A percentile compares a stretch with the other conserved stretches of the same genome.
phyloP scores from a whole-genome alignment of 1,139 yeast species.

The Nadsonia starkeyi-henricii region DNA sequence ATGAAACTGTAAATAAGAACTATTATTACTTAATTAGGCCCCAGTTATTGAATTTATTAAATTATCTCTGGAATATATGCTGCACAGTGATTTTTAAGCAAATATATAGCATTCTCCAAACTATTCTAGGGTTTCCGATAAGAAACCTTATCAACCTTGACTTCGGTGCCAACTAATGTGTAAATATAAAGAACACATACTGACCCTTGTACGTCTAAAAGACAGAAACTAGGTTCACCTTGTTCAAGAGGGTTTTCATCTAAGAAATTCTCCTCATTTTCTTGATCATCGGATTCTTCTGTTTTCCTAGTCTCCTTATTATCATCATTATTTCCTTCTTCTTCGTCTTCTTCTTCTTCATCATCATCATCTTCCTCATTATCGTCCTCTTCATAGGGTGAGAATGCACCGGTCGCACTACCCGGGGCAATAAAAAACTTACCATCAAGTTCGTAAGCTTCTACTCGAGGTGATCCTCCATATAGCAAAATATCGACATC shows the following conservation, averaged over 20 bases:
- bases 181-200: constrained; percentile 76
- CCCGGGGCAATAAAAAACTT: constrained; percentile 93
- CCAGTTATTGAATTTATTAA: too few species aligned
- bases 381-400: constrained; percentile 35
- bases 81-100: too few species aligned
- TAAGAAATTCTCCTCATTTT: constrained; percentile 5
- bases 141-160: constrained; percentile 81
- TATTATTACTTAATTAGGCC: too few species aligned
- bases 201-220: constrained; percentile 67
- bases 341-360: constrained; percentile 11
- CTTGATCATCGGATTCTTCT: constrained; percentile 5
- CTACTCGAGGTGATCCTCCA: constrained; percentile 94
- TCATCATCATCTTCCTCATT: constrained; percentile 21
- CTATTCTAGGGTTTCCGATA: constrained; percentile 37
- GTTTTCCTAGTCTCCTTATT: constrained; percentile 9
- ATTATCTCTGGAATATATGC: too few species aligned
- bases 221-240: constrained; percentile 75
- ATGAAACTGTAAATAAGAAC: too few species aligned
- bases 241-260: constrained; percentile 16
- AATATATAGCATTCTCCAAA: neutral
- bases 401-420: constrained; percentile 84
- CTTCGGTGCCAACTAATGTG: constrained; percentile 66
- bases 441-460: constrained; percentile 85
- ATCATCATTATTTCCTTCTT: constrained; percentile 9
- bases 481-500: constrained; percentile 87